Base-by-base conservation (phyloP, 805 yeast genomes). In the Metahyphopichia silvanorum region DNA sequence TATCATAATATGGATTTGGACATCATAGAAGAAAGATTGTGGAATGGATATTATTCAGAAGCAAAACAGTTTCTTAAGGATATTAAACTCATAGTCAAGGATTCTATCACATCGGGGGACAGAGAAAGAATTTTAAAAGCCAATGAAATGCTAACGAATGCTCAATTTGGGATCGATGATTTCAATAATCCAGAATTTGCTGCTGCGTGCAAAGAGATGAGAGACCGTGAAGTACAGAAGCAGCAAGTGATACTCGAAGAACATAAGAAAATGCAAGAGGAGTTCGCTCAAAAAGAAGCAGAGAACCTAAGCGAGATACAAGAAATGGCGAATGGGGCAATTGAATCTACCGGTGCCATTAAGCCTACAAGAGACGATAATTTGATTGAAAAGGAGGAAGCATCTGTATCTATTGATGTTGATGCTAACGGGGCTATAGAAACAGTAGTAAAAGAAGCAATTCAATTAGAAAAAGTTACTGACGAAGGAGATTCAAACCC, bases 1-100 rank as follows among this genome's bases (percentile, higher is more conserved):
- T 91, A 70, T 51, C 74, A 70, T 62, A 93, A 93, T 47, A 93
- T 93, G 85, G 98, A 93, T 50, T 64, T 93, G 34, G 98, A 93
- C 51, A 81, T 88, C 12, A 77, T 93, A 21, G 98, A 93, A 51
- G 98, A 93, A 53, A 71, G 98, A 37, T 60, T 93, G 34, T 93
- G 98, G 98, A 93, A 93, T 57, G 98, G 98, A 0, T 93, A 62
- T 56, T 93, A 93, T 51, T 81, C 86, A 23, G 96, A 88, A 48
- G 97, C 98, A 10, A 81, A 78, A 43, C 97, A 93, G 54, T 91
- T 85, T 51, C 62, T 89, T 46, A 77, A 74, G 43, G 98, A 93
- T 52, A 74, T 93, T 27, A 87, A 82, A 49, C 72, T 84, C 77
- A 91, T 93, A 23, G 80, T 85, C 27, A 70, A 70, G 21, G 99